These are phyloP conservation scores for Umbilicus rupestris DNA, from an alignment of 164 flowering plant genomes.

Conservation along the genomic window DNA sequence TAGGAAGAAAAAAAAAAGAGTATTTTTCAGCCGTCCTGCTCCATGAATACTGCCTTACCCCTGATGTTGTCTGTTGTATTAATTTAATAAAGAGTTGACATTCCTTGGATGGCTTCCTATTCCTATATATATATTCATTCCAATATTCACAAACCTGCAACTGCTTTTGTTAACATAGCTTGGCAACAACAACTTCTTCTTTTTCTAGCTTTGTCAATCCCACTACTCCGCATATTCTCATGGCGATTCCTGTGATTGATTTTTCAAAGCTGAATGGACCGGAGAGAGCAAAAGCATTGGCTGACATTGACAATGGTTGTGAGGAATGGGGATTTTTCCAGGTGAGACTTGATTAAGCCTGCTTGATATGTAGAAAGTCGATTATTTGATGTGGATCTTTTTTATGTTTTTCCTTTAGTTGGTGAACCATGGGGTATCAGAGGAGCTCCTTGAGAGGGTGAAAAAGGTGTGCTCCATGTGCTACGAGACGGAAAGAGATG, in stretches of 20 bases:
- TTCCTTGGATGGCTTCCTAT: conserved; percentile 1
- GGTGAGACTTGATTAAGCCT: conserved; percentile 25
- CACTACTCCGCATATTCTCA: conserved; percentile 12
- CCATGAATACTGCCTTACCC: background rate
- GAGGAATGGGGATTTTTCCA: conserved; percentile 90
- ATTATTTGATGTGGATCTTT: background rate
- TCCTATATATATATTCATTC: background rate
- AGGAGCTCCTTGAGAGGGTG: conserved; percentile 75
- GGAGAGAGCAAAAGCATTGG: conserved; percentile 53
- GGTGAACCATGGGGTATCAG: conserved; percentile 81
- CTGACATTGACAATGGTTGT: conserved; percentile 55
- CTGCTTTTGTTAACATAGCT: background rate
- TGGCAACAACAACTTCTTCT: background rate
- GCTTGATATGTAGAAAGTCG: background rate
- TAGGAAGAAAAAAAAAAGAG: background rate
- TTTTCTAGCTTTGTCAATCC: background rate
- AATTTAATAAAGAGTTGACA: conserved; percentile 1
- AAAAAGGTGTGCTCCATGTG: conserved; percentile 54
- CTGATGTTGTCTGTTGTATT: background rate
- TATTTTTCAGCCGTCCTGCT: background rate
- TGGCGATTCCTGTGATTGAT: conserved; percentile 89
- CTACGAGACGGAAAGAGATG: conserved; percentile 67
- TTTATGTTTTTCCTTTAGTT: conserved; percentile 28
- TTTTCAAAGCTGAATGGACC: conserved; percentile 68
- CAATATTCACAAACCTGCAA: background rate